Conservation (phyloP, 2,329 filamentous ascomycete species). For the Fusarium cyanostomum region DNA sequence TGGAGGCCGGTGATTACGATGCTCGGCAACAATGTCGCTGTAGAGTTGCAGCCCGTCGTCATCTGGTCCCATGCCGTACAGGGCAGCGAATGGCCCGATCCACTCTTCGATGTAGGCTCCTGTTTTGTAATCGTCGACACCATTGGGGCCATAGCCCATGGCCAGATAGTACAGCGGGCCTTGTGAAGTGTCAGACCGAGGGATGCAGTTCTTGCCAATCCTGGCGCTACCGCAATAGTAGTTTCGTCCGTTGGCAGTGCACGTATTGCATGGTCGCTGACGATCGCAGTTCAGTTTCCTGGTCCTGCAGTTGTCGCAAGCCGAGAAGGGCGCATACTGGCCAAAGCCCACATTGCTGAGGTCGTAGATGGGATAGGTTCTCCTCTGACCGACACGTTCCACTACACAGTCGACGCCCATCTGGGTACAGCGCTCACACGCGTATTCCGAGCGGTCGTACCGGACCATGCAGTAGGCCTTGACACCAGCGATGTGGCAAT, state of each 20-base stretch:
- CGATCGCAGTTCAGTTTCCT: constrained; percentile 47
- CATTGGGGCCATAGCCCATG: constrained; percentile 41
- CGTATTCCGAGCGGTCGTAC: background rate
- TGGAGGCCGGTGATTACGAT: constrained; percentile 18
- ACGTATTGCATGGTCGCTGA: constrained; percentile 52
- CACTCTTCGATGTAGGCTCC: constrained; percentile 33
- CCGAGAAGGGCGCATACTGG: constrained; percentile 37
- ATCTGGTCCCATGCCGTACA: constrained; percentile 17
- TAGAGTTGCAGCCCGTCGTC: background rate
- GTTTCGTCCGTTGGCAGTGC: constrained; percentile 14
- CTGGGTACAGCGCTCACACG: constrained; percentile 42
- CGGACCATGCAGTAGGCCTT: constrained; percentile 8
- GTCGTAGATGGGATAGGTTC: constrained; percentile 36
- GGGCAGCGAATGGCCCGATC: constrained; percentile 34
- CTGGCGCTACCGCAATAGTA: constrained; percentile 8
- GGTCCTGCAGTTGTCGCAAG: constrained; percentile 39
- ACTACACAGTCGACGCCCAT: constrained; percentile 45
- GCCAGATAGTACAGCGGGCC: constrained; percentile 49
- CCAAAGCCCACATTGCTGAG: constrained; percentile 48
- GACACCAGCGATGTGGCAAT: constrained; percentile 3
- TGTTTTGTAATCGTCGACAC: constrained; percentile 38
- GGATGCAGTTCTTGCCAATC: background rate
- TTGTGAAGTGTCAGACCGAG: constrained; percentile 9
- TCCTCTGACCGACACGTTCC: background rate
- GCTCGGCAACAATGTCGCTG: background rate